A percentile compares a stretch with the other conserved stretches of the same genome.
These are phyloP conservation scores for Cladosporium velox DNA, from an alignment of 2,329 filamentous ascomycete species.

Conservation along the genomic window DNA sequence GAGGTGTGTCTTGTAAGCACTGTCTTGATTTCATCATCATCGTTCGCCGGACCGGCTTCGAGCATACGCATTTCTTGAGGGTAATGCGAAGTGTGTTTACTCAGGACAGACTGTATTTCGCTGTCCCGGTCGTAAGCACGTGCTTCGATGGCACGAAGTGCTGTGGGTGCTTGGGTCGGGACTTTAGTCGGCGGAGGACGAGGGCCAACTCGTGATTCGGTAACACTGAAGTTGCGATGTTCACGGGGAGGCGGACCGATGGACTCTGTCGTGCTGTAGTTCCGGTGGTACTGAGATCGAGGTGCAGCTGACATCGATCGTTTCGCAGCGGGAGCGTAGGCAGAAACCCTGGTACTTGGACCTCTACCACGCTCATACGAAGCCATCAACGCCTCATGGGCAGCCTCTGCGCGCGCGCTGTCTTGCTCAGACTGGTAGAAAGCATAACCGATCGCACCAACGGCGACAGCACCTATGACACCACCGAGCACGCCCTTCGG, in stretches of 20 bases:
- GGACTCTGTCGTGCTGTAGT: conserved; percentile 41
- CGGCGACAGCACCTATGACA: conserved; percentile 16
- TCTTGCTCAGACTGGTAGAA: conserved; percentile 50
- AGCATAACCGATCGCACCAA: conserved; percentile 12
- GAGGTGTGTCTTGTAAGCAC: conserved; percentile 29
- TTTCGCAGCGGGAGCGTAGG: conserved; percentile 9
- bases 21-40: conserved; percentile 26
- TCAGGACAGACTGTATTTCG: conserved; percentile 31
- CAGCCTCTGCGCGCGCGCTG: conserved; percentile 47
- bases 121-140: conserved; percentile 27
- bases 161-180: conserved; percentile 25
- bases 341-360: conserved; percentile 5
- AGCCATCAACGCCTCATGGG: conserved; percentile 30
- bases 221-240: conserved; percentile 35
- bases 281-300: conserved; percentile 35
- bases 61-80: conserved; percentile 6
- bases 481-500: conserved; percentile 12
- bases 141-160: conserved; percentile 44
- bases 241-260: conserved; percentile 22
- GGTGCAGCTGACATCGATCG: conserved; percentile 16
- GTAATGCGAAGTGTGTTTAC: conserved; percentile 28
- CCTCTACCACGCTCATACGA: conserved; percentile 19
- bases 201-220: conserved; percentile 33
- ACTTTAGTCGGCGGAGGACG: conserved; percentile 26
- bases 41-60: neutral